phyloP scores from a whole-genome alignment of 2,329 filamentous ascomycete species.

The Aciculosporium take region DNA sequence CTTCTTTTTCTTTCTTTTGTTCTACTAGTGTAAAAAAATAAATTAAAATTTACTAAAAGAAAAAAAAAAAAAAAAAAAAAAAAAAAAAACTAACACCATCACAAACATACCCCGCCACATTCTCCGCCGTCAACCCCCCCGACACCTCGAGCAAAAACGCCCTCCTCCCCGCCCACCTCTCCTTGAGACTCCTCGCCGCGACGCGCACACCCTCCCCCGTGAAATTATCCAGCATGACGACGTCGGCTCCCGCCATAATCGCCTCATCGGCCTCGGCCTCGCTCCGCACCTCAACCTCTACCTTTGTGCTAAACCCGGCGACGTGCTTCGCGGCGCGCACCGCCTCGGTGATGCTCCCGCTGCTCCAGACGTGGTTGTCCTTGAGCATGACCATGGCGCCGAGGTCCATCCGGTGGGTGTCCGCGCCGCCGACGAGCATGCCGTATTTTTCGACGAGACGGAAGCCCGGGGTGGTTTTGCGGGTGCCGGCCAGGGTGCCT shows the following conservation, averaged over 20 bases:
- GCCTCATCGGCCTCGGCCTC: slow-evolving; percentile 85
- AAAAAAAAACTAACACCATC: slow-evolving; percentile 37
- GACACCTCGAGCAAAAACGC: slow-evolving; percentile 82
- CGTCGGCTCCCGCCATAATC: slow-evolving; percentile 77
- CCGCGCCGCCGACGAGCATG: slow-evolving; percentile 86
- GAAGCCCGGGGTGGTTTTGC: slow-evolving; percentile 95
- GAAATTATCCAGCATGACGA: slow-evolving; percentile 98
- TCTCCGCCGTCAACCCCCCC: slow-evolving; percentile 73
- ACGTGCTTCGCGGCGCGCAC: slow-evolving; percentile 71
- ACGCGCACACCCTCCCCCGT: slow-evolving; percentile 60
- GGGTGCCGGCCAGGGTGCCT: slow-evolving; percentile 79
- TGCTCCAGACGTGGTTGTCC: slow-evolving; percentile 95
- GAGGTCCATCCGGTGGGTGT: slow-evolving; percentile 82
- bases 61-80: not conserved
- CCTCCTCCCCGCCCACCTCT: slow-evolving; percentile 60
- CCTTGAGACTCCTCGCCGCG: slow-evolving; percentile 62
- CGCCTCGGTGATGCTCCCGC: slow-evolving; percentile 71
- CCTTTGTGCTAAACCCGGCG: slow-evolving; percentile 81
- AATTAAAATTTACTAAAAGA: no score
- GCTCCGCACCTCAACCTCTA: slow-evolving; percentile 89
- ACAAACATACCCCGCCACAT: slow-evolving; percentile 69
- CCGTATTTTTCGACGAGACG: slow-evolving; percentile 95
- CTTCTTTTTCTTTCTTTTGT: no score
- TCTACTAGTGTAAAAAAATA: no score
- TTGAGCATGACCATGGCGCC: slow-evolving; percentile 97